Evolutionary conservation across 805 yeast species (phyloP).

Genomic region (Lachancea meyersii): DNA sequence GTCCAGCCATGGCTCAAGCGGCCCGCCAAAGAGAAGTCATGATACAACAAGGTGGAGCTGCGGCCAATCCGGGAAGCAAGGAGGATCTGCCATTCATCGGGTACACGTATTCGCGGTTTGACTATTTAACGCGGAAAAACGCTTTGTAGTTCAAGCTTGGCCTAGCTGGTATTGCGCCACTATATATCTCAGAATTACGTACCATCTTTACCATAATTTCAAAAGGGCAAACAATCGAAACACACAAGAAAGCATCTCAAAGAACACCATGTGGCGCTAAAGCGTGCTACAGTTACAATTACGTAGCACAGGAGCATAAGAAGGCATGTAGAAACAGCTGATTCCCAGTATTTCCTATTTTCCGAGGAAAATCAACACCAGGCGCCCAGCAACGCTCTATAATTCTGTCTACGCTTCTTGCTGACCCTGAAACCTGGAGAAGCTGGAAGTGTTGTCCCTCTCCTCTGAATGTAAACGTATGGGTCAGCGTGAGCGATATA

Average conservation of each 20-base stretch:
- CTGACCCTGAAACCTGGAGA: constrained; percentile 10
- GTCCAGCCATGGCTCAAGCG: constrained; percentile 66
- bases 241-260: neutral
- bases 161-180: no score
- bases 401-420: constrained; percentile 27
- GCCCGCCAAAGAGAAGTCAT: constrained; percentile 56
- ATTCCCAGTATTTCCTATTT: constrained; percentile 34
- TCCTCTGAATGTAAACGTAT: constrained; percentile 5
- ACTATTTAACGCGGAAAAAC: constrained; percentile 76
- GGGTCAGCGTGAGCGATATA: constrained; percentile 12
- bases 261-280: no score
- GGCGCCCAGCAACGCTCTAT: constrained; percentile 40
- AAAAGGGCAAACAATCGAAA: no score
- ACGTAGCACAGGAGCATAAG: neutral
- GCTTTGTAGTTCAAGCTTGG: constrained; percentile 36
- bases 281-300: neutral
- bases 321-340: constrained; percentile 35
- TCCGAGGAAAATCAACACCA: constrained; percentile 29
- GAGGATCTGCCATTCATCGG: constrained; percentile 97
- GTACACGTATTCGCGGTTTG: constrained; percentile 92
- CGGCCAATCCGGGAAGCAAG: constrained; percentile 48
- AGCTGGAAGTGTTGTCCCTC: constrained; percentile 2
- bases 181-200: no score
- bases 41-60: constrained; percentile 38
- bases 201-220: no score